Evolutionary conservation across 2,329 filamentous ascomycete species (phyloP), one percentile per base, ranked within the genome.

Genomic region (Colletotrichum musae): DNA sequence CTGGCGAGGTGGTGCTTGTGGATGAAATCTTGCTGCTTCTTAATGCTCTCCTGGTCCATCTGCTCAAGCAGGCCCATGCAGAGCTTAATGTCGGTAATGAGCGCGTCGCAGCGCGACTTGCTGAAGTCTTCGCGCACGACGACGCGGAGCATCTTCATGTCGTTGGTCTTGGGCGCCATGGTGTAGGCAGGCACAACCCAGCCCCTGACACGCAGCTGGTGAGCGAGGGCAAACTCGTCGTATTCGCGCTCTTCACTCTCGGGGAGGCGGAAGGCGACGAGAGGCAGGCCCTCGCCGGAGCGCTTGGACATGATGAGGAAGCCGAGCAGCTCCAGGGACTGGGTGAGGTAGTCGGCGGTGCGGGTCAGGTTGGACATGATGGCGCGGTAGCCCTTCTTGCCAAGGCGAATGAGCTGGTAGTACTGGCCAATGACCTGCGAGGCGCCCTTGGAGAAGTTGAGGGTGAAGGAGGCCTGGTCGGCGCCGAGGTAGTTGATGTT

Each of bases 401-500:
- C 95, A 4, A 98, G 90, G 36, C 95, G 93, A 79, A 98, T 97
- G 77, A 98, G 88, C 83, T 98, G 95, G 85, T 98, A 98, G 85
- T 98, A 98, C 82, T 98, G 95, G 32, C 94, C 95, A 71, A 98
- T 97, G 77, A 98, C 93, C 78, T 98, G 95, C 6, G 92, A 94
- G 13, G 95, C 95, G 66, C 95, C 95, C 80, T 97, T 97, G 78
- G 93, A 97, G 86, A 98, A 98, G 86, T 98, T 98, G 69, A 98
- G 90, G 0, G 95, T 98, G 84, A 98, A 98, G 3, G 94, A 97
- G 2, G 94, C 92, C 80, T 98, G 95, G 78, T 98, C 94, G 12
- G 95, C 95, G 58, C 95, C 95, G 6, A 98, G 92, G 83, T 98
- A 98, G 87, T 98, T 98, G 88, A 98, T 98, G 87, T 97, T 98